Conservation (phyloP, 495 filamentous ascomycete genomes). For the Recurvomyces mirabilis region DNA sequence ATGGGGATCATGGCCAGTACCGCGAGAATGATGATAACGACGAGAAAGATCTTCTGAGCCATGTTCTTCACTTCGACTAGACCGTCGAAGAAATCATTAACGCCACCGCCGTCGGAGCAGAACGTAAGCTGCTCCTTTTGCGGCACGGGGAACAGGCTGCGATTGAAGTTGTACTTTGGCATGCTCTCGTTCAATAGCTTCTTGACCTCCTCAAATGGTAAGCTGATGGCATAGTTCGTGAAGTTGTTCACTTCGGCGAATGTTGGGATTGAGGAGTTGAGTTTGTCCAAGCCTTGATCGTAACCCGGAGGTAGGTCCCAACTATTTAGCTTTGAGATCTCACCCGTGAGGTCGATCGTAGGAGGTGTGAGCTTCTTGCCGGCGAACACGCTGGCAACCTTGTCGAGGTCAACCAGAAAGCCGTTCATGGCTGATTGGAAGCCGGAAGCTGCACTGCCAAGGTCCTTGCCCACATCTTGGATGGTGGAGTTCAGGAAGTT, state of each 20-base stretch:
- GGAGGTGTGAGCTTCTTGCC: constrained; percentile 32
- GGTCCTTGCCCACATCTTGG: constrained; percentile 48
- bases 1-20: constrained; percentile 63
- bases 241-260: constrained; percentile 75
- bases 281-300: constrained; percentile 48
- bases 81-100: constrained; percentile 75
- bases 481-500: constrained; percentile 65
- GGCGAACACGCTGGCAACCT: constrained; percentile 34
- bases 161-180: constrained; percentile 63
- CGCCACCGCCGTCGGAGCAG: constrained; percentile 71
- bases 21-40: constrained; percentile 56
- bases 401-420: constrained; percentile 39
- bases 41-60: constrained; percentile 64
- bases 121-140: constrained; percentile 71
- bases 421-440: constrained; percentile 54
- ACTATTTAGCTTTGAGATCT: constrained; percentile 53
- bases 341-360: constrained; percentile 45
- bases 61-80: constrained; percentile 48
- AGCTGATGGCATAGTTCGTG: constrained; percentile 54
- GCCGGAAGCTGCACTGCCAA: constrained; percentile 41
- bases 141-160: constrained; percentile 65
- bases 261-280: constrained; percentile 68
- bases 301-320: constrained; percentile 57
- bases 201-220: constrained; percentile 68
- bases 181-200: constrained; percentile 55